Evolutionary conservation across 495 filamentous ascomycete genomes (phyloP).

Genomic region (Stereocaulon alpinum): DNA sequence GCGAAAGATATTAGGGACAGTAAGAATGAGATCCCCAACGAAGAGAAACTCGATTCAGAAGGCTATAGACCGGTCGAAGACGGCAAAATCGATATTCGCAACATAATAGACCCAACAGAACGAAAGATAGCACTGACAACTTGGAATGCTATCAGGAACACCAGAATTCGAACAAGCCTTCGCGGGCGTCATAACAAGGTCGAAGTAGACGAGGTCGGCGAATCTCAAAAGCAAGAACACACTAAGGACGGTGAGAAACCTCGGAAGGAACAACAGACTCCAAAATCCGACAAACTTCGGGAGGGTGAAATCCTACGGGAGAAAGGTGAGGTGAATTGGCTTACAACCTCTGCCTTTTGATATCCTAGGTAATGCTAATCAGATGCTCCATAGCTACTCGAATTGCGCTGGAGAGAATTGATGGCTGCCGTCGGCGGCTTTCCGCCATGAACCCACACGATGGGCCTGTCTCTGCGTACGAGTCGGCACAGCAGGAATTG

Average conservation of each 20-base stretch:
- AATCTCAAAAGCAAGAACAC: not conserved
- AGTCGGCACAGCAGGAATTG: constrained; percentile 28
- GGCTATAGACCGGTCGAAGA: not conserved
- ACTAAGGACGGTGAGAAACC: not conserved
- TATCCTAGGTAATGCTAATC: not conserved
- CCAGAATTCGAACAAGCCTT: constrained; percentile 41
- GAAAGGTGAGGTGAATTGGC: not conserved
- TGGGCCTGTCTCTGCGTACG: constrained; percentile 4
- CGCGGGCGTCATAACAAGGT: constrained; percentile 42
- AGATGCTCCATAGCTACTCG: not conserved
- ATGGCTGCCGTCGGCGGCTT: constrained; percentile 1
- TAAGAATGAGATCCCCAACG: not conserved
- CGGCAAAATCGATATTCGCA: not conserved
- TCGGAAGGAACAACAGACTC: no score
- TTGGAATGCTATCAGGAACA: constrained; percentile 7
- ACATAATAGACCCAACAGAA: not conserved
- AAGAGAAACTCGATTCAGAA: not conserved
- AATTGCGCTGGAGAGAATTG: constrained; percentile 1
- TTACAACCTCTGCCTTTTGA: not conserved
- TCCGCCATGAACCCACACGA: constrained; percentile 1
- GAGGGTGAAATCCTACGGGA: not conserved
- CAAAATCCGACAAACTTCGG: no score
- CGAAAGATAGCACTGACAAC: not conserved
- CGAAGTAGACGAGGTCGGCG: not conserved
- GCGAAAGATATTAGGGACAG: not conserved